These are phyloP conservation scores for Stylonectria norvegica DNA, from an alignment of 2,329 filamentous ascomycete genomes.

Conservation along the genomic window DNA sequence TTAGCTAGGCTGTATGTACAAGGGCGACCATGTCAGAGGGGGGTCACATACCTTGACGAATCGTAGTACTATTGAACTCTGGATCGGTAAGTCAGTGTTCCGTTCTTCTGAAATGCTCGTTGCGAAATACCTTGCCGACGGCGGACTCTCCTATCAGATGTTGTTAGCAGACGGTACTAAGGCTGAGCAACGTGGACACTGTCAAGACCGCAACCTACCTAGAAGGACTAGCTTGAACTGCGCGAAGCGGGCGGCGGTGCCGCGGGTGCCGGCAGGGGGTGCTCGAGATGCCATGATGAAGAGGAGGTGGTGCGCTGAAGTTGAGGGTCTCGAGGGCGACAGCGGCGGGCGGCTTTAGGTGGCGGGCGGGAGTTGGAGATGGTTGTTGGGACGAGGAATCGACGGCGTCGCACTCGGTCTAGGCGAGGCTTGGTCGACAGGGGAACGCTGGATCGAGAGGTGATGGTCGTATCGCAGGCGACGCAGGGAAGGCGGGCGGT, in stretches of 20 bases:
- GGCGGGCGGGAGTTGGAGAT: slow-evolving; percentile 22
- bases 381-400: slow-evolving; percentile 8
- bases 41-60: slow-evolving; percentile 82
- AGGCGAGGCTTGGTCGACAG: neutral
- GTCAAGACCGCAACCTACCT: slow-evolving; percentile 55
- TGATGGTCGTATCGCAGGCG: neutral
- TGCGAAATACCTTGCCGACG: slow-evolving; percentile 79
- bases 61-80: slow-evolving; percentile 96
- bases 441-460: neutral
- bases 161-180: slow-evolving; percentile 36
- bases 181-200: slow-evolving; percentile 2
- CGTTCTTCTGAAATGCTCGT: slow-evolving; percentile 2
- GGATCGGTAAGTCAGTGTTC: slow-evolving; percentile 20
- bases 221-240: slow-evolving; percentile 99
- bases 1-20: slow-evolving; percentile 14
- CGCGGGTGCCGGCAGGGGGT: slow-evolving; percentile 58
- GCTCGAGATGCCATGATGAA: slow-evolving; percentile 79
- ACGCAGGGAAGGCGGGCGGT: too few species aligned
- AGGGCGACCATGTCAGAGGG: neutral
- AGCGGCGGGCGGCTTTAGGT: slow-evolving; percentile 8
- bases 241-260: slow-evolving; percentile 80
- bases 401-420: neutral
- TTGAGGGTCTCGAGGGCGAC: slow-evolving; percentile 14
- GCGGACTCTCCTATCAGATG: slow-evolving; percentile 79
- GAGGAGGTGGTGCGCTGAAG: slow-evolving; percentile 25